Evolutionary conservation across 495 filamentous ascomycete species (phyloP), one percentile per base, ranked within the genome.

Genomic region (Neurospora sp.): DNA sequence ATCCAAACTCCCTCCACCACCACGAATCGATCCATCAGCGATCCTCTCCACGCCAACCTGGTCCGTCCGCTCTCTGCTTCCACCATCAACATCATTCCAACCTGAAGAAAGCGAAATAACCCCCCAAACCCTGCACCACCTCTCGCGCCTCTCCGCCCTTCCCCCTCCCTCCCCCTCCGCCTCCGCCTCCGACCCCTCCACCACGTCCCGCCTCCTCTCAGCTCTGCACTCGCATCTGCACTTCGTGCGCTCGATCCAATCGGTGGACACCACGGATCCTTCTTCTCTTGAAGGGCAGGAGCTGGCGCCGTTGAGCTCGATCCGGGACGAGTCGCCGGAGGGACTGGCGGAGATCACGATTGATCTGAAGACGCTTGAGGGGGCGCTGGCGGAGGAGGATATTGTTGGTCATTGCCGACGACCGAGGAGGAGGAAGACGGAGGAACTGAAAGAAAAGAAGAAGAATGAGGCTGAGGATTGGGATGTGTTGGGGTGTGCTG

Each of bases 131-230:
- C 87, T 99, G 41, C 1, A 89, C 88, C 96, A 98, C 82, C 91
- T 99, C 12, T 91, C 97, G 49, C 92, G 93, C 18, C 90, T 99
- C 73, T 97, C 94, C 8, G 94, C 96, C 39, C 90, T 98, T 0
- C 93, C 95, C 0, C 86, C 86, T 8, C 95, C 96, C 2, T 77
- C 84, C 14, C 86, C 84, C 20, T 60, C 49, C 6, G 14, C 16
- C 7, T 76, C 82, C 9, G 88, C 91, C 76, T 80, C 42, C 37
- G 37, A 8, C 37, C 37, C 37, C 37, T 38, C 37, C 37, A 38
- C 82, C 39, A 89, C 93, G 76, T 71, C 82, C 0, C 76, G 83
- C 10, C 93, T 97, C 89, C 84, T 96, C 6, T 75, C 87, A 23
- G 93, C 91, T 0, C 87, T 99, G 8, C 85, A 90, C 60, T 90